Conservation (phyloP, 495 filamentous ascomycete genomes). For the Penicillium desertorum region DNA sequence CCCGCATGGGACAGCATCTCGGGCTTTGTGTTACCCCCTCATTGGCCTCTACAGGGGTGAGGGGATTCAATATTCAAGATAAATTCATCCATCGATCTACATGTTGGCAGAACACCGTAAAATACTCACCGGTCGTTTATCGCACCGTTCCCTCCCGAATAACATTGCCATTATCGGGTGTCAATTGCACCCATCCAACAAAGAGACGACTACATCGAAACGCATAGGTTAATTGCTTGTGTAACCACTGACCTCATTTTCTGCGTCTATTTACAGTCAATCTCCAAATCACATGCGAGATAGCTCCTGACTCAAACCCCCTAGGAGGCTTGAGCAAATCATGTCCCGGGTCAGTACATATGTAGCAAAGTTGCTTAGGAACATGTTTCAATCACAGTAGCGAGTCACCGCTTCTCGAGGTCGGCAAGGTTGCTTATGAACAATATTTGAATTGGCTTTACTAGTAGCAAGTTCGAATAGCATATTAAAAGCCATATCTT, state of each 20-base stretch:
- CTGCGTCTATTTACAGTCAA: not conserved
- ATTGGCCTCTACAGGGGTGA: not conserved
- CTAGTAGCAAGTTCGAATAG: not conserved
- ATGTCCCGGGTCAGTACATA: not conserved
- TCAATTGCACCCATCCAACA: not conserved
- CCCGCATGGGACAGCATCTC: not conserved
- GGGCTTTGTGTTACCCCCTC: constrained; percentile 7
- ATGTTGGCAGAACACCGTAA: constrained; percentile 11
- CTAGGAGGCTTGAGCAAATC: not conserved
- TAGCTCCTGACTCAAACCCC: not conserved
- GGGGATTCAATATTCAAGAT: constrained; percentile 16
- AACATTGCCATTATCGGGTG: not conserved
- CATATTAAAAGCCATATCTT: not conserved
- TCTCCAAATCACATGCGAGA: constrained; percentile 5
- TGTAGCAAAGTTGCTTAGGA: not conserved
- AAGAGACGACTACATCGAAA: constrained; percentile 1
- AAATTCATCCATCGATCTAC: constrained; percentile 15
- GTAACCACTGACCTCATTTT: not conserved
- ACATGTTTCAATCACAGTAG: not conserved
- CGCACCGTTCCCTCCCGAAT: constrained; percentile 29
- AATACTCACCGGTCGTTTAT: constrained; percentile 25
- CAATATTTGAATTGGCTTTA: not conserved
- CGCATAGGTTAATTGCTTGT: constrained; percentile 4
- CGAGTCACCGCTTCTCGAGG: not conserved
- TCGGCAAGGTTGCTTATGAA: not conserved